Conservation (phyloP, 2,329 filamentous ascomycete genomes). For the Fusarium odoratissimum region DNA sequence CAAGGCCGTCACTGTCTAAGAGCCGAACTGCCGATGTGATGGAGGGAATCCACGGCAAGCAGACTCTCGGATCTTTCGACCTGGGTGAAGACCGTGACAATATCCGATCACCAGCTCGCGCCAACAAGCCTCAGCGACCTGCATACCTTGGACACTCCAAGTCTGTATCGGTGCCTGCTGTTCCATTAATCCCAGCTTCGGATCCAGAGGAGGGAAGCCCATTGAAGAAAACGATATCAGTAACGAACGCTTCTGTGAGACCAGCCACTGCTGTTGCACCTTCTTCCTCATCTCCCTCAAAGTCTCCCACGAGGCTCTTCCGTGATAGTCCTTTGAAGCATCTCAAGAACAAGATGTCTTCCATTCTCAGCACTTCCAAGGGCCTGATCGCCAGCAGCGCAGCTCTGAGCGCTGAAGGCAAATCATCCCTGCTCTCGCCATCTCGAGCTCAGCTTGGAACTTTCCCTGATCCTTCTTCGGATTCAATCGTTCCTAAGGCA, state of each 20-base stretch:
- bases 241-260: conserved; percentile 65
- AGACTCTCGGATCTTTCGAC: conserved; percentile 59
- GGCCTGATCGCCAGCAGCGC: conserved; percentile 85
- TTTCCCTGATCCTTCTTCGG: conserved; percentile 59
- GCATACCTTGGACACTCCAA: conserved; percentile 61
- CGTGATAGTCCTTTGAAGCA: conserved; percentile 87
- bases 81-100: conserved; percentile 7
- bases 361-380: conserved; percentile 88
- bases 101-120: conserved; percentile 27
- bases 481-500: conserved; percentile 54
- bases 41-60: conserved; percentile 65
- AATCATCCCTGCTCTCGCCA: conserved; percentile 67
- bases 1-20: conserved; percentile 67
- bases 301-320: conserved; percentile 67
- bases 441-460: conserved; percentile 60
- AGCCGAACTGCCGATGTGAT: conserved; percentile 71
- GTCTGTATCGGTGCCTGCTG: conserved; percentile 70
- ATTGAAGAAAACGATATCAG: conserved; percentile 71
- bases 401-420: conserved; percentile 71
- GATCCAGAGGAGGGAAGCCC: conserved; percentile 39
- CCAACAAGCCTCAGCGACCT: conserved; percentile 30
- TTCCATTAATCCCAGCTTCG: conserved; percentile 49
- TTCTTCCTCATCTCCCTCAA: conserved; percentile 61
- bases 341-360: conserved; percentile 92
- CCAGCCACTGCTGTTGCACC: conserved; percentile 58